Evolutionary conservation across 441 rosid genomes (phyloP).

Genomic region (Breynia disticha): DNA sequence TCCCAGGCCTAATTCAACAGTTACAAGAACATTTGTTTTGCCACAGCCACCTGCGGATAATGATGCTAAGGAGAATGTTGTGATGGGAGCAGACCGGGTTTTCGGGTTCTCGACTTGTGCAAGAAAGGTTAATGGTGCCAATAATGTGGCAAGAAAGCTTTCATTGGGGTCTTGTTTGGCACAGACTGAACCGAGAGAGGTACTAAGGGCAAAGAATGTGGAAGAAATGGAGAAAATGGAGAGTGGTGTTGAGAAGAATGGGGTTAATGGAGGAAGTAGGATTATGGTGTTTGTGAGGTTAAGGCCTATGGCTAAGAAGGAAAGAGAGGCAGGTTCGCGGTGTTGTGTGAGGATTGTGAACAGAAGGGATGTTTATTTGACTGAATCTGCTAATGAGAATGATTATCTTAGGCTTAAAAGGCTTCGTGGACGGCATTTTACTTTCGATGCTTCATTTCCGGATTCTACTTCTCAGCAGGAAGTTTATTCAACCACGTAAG

Average conservation of each 20-base stretch:
- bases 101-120: conserved; percentile 43
- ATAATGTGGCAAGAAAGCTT: conserved; percentile 56
- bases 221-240: conserved; percentile 39
- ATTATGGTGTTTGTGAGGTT: conserved; percentile 85
- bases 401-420: conserved; percentile 85
- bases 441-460: conserved; percentile 79
- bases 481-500: conserved; percentile 88
- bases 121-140: conserved; percentile 27
- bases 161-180: conserved; percentile 38
- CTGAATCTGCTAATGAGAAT: conserved; percentile 69
- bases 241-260: conserved; percentile 22
- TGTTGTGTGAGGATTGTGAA: conserved; percentile 80
- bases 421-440: conserved; percentile 77
- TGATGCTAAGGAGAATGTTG: conserved; percentile 59
- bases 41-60: conserved; percentile 37
- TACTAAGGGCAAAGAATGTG: conserved; percentile 16
- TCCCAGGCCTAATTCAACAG: conserved; percentile 24
- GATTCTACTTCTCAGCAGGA: conserved; percentile 67
- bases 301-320: conserved; percentile 88
- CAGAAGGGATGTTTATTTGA: conserved; percentile 70
- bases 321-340: conserved; percentile 69
- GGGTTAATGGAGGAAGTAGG: conserved; percentile 25
- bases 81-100: conserved; percentile 40
- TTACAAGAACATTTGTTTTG: conserved; percentile 37
- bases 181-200: conserved; percentile 26